Evolutionary conservation across 78 protist genomes (phyloP).

Genomic region (Planoprotostelium fungivorum): DNA sequence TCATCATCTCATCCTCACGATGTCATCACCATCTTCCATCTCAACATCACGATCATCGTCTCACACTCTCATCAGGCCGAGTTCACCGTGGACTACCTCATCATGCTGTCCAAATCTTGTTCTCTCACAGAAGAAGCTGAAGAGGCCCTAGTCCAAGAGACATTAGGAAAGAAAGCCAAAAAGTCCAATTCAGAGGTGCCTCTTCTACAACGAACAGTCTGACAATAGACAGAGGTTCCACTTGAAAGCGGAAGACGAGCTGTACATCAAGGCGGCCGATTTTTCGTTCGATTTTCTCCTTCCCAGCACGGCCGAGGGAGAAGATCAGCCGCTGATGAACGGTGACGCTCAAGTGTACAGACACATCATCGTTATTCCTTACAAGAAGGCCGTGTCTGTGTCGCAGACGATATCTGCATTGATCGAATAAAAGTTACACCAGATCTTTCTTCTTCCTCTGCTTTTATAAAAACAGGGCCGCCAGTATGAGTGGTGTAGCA

Average conservation of each 20-base stretch:
- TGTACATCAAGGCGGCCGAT: background rate
- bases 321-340: background rate
- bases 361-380: background rate
- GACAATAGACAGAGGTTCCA: background rate
- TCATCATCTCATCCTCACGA: background rate
- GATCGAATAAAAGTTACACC: too few species aligned
- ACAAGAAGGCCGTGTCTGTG: background rate
- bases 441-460: too few species aligned
- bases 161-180: too few species aligned
- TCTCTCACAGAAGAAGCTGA: background rate
- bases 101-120: background rate
- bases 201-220: background rate
- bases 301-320: background rate
- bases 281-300: background rate
- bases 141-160: too few species aligned
- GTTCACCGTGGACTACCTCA: background rate
- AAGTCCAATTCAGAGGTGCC: too few species aligned
- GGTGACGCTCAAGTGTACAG: background rate
- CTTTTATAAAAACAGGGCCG: too few species aligned
- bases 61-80: too few species aligned
- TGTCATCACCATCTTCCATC: background rate
- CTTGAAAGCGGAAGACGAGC: background rate
- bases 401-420: too few species aligned
- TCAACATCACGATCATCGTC: background rate
- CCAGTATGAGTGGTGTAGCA: too few species aligned